Evolutionary conservation across 2,329 filamentous ascomycete species (phyloP), one percentile per base, ranked within the genome.

Genomic region (Furcasterigmium sp.): DNA sequence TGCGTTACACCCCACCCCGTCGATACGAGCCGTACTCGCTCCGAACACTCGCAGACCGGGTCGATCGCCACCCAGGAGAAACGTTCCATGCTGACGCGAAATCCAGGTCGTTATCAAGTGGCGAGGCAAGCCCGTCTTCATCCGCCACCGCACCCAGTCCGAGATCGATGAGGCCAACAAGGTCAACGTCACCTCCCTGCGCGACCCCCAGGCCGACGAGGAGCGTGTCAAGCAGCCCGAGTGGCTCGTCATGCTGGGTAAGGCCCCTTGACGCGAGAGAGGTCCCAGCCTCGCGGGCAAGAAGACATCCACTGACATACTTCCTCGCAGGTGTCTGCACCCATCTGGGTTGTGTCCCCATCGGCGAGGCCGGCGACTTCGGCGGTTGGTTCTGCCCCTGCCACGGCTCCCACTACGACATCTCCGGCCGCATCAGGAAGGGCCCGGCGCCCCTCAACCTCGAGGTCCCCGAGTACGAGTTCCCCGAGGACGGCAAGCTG

Each of bases 311-410:
- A 26, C 23, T 26, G 30, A n/a, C 36, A 13, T 39, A 26, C 20
- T 11, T 32, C 41, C 17, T 28, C 39, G n/a, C 43, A 91, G 88
- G 90, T 73, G 91, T 98, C 71, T 98, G 93, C 86, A 98, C 93
- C 62, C 93, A 98, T 73, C 77, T 98, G 64, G 93, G 93, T 73
- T 98, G 93, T 81, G 93, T 98, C 57, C 93, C 93, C 64, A 98
- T 98, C 61, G 93, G 94, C 62, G 93, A 98, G 78, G 89, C 93
- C 53, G 93, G 93, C 68, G 94, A 98, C 72, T 98, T 77, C 62
- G 93, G 93, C 67, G 93, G 93, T 65, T 98, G 93, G 93, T 98
- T 98, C 86, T 98, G 93, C 79, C 93, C 93, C 54, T 98, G 93
- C 87, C 93, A 98, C 82, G 93, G 93, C 70, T 96, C 91, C 57